Evolutionary conservation across 2,329 filamentous ascomycete species (phyloP).

Genomic region (Hypoxylon sp.): DNA sequence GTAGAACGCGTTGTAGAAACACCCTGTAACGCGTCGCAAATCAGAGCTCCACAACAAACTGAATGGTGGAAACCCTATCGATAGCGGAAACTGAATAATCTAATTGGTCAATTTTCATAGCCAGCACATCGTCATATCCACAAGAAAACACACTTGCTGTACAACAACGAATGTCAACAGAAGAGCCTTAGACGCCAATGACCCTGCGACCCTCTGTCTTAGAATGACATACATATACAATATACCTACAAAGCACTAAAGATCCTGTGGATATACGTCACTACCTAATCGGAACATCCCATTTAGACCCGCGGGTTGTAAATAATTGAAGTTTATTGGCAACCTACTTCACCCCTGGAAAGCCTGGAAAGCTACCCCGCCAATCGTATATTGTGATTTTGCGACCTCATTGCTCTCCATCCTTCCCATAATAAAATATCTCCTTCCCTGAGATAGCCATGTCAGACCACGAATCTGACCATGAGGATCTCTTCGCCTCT

Average conservation of each 20-base stretch:
- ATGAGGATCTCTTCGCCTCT: slow-evolving; percentile 65
- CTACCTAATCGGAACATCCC: slow-evolving; percentile 12
- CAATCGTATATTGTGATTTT: slow-evolving; percentile 22
- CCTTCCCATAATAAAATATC: background rate
- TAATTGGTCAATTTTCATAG: slow-evolving; percentile 46
- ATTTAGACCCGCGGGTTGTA: background rate
- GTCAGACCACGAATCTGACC: slow-evolving; percentile 64
- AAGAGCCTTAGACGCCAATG: slow-evolving; percentile 16
- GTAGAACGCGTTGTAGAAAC: slow-evolving; percentile 45
- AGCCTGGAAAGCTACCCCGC: slow-evolving; percentile 37
- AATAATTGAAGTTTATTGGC: slow-evolving; percentile 27
- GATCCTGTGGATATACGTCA: slow-evolving; percentile 16
- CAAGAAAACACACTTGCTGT: slow-evolving; percentile 36
- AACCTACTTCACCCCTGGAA: background rate
- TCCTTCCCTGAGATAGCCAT: slow-evolving; percentile 54
- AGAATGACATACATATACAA: slow-evolving; percentile 13
- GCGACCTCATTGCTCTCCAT: background rate
- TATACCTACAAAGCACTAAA: slow-evolving; percentile 12
- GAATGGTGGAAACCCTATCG: slow-evolving; percentile 36
- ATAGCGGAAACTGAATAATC: slow-evolving; percentile 28
- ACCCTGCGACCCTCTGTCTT: slow-evolving; percentile 3
- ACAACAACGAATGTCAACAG: slow-evolving; percentile 41
- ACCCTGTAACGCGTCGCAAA: slow-evolving; percentile 46
- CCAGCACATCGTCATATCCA: slow-evolving; percentile 48
- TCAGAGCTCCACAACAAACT: slow-evolving; percentile 30